phyloP scores from a whole-genome alignment of 257 asterid genomes.

The Dorcoceras hygrometricum region DNA sequence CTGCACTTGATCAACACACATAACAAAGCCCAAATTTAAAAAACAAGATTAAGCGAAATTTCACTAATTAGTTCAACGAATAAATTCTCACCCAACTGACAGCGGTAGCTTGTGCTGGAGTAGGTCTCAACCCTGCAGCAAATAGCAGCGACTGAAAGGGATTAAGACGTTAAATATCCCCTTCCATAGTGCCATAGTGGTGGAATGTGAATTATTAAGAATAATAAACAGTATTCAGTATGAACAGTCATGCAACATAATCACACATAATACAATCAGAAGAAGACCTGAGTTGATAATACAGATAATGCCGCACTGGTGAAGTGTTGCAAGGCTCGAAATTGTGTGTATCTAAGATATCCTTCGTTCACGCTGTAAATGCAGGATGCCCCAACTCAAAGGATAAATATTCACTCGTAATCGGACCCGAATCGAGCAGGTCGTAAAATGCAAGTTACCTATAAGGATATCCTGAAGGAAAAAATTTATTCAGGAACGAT shows the following conservation, averaged over 20 bases:
- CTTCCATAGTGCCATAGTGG: slow-evolving; percentile 12
- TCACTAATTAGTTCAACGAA: slow-evolving; percentile 17
- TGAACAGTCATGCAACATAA: neutral
- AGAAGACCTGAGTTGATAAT: slow-evolving; percentile 92
- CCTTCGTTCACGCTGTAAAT: slow-evolving; percentile 90
- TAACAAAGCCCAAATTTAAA: slow-evolving; percentile 13
- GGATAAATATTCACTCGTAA: neutral
- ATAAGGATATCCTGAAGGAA: slow-evolving; percentile 95
- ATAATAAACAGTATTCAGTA: neutral
- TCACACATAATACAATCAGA: slow-evolving; percentile 18
- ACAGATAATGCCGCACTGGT: slow-evolving; percentile 90
- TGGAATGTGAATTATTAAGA: slow-evolving; percentile 20
- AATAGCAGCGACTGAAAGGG: slow-evolving; percentile 88
- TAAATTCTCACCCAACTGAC: slow-evolving; percentile 82
- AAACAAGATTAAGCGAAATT: neutral
- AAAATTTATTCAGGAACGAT: slow-evolving; percentile 74
- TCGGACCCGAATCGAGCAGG: slow-evolving; percentile 12
- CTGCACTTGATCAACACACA: slow-evolving; percentile 41
- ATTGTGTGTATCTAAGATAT: slow-evolving; percentile 88
- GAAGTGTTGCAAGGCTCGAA: slow-evolving; percentile 93
- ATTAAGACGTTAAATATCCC: slow-evolving; percentile 38
- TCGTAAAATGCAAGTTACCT: slow-evolving; percentile 42
- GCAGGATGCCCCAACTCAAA: slow-evolving; percentile 16
- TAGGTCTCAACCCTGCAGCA: slow-evolving; percentile 99
- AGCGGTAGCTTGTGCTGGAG: slow-evolving; percentile 99